Conservation (phyloP, 1,284 basidiomycete species). For the Erythrobasidium hasegawianum region DNA sequence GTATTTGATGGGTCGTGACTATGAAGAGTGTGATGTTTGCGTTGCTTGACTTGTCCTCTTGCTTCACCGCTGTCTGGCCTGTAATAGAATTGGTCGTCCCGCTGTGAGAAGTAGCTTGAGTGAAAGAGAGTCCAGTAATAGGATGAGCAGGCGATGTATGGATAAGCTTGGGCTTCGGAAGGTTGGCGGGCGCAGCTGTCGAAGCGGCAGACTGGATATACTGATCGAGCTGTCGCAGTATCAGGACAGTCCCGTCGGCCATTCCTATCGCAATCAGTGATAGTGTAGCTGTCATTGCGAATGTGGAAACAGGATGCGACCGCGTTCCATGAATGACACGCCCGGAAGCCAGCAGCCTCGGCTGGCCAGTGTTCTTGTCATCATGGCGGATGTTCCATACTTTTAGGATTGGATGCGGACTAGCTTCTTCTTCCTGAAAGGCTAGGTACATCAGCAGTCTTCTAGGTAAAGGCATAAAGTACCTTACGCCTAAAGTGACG, state of each 20-base stretch:
- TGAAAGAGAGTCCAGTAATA: constrained; percentile 84
- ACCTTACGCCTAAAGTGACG: constrained; percentile 73
- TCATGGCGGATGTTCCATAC: constrained; percentile 78
- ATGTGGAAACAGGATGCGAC: constrained; percentile 77
- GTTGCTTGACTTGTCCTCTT: constrained; percentile 15
- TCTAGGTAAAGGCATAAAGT: constrained; percentile 55
- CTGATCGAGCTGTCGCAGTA: constrained; percentile 86
- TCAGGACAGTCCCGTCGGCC: constrained; percentile 87
- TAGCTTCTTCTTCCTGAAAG: constrained; percentile 18
- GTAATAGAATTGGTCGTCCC: constrained; percentile 53
- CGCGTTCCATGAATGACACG: constrained; percentile 60
- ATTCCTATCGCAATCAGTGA: constrained; percentile 85
- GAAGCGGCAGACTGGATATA: constrained; percentile 51
- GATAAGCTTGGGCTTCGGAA: constrained; percentile 62
- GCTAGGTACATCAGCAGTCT: constrained; percentile 70
- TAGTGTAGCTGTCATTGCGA: constrained; percentile 72
- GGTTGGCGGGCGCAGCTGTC: constrained; percentile 49
- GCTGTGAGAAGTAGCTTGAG: constrained; percentile 45
- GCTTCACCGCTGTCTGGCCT: constrained; percentile 10
- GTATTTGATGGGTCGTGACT: constrained; percentile 76
- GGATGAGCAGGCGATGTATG: constrained; percentile 57
- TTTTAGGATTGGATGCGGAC: constrained; percentile 59
- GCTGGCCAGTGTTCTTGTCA: constrained; percentile 67
- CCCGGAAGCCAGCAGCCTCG: constrained; percentile 57
- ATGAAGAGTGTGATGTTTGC: constrained; percentile 62